These are phyloP conservation scores for Lindgomyces ingoldianus DNA, from an alignment of 495 filamentous ascomycete species.

Conservation along the genomic window DNA sequence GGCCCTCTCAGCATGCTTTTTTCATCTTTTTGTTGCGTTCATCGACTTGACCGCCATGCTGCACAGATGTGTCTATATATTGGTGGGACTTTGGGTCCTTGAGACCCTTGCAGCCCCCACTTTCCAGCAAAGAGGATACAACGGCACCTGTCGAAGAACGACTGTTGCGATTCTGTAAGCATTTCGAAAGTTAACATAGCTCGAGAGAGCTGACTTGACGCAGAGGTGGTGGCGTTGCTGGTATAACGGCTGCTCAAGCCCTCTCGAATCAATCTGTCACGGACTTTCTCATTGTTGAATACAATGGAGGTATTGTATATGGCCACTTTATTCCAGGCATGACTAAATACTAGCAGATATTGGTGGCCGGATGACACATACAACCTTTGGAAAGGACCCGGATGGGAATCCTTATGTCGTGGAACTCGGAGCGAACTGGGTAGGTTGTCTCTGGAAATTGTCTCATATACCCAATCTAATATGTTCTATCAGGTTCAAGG, in stretches of 20 bases:
- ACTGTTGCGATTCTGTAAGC: conserved; percentile 34
- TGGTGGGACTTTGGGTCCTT: conserved; percentile 1
- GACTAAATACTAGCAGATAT: conserved; percentile 45
- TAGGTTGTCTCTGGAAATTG: conserved; percentile 6
- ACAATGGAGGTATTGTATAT: conserved; percentile 49
- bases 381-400: conserved; percentile 58
- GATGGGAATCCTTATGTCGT: conserved; percentile 57
- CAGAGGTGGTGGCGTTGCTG: conserved; percentile 62
- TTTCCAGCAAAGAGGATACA: conserved; percentile 17
- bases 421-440: conserved; percentile 42
- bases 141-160: conserved; percentile 31
- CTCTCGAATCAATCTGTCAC: conserved; percentile 62
- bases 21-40: background rate
- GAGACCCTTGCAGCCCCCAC: conserved; percentile 12
- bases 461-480: background rate
- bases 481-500: conserved; percentile 58
- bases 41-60: conserved; percentile 8
- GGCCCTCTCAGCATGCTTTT: too few relatives aligned
- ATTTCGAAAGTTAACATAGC: background rate
- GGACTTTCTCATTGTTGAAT: conserved; percentile 73
- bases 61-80: background rate
- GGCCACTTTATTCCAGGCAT: background rate
- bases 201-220: background rate
- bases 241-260: conserved; percentile 72
- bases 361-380: conserved; percentile 61